phyloP scores from a whole-genome alignment of 129 eudicot species.

The Flaveria trinervia region DNA sequence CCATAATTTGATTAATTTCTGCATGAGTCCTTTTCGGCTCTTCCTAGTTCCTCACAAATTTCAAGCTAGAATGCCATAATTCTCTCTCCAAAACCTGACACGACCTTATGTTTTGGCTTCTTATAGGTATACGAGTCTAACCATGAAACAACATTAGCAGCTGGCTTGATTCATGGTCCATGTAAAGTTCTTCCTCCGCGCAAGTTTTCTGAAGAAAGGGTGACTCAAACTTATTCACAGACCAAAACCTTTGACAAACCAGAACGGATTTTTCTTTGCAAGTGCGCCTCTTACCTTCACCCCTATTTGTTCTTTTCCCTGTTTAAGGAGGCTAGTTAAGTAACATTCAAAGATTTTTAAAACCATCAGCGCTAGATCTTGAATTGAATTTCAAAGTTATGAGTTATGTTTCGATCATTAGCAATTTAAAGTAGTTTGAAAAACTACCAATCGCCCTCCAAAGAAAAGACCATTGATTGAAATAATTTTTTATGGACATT shows the following conservation, averaged over 20 bases:
- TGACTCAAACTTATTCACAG: constrained; percentile 36
- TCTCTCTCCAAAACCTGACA: neutral
- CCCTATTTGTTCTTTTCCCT: neutral
- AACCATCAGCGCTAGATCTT: neutral
- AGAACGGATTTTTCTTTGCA: constrained; percentile 66
- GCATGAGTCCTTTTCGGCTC: neutral
- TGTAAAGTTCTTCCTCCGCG: constrained; percentile 80
- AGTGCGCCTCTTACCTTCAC: constrained; percentile 44
- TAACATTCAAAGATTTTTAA: neutral
- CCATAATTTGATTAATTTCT: neutral
- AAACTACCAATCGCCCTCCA: neutral
- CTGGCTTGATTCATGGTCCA: constrained; percentile 65
- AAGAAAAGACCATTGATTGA: neutral
- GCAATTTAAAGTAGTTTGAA: neutral
- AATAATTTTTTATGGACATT: neutral
- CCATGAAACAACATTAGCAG: constrained; percentile 51
- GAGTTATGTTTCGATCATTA: neutral
- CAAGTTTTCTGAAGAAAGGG: constrained; percentile 56
- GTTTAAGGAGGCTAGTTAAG: neutral
- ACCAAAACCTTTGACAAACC: constrained; percentile 32
- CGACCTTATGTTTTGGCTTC: neutral
- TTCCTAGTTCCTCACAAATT: neutral
- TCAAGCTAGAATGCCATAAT: neutral
- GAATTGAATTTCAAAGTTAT: neutral
- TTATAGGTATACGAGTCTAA: constrained; percentile 88